These are phyloP conservation scores for Penicillium ucsense DNA, from an alignment of 495 filamentous ascomycete genomes.

Conservation along the genomic window DNA sequence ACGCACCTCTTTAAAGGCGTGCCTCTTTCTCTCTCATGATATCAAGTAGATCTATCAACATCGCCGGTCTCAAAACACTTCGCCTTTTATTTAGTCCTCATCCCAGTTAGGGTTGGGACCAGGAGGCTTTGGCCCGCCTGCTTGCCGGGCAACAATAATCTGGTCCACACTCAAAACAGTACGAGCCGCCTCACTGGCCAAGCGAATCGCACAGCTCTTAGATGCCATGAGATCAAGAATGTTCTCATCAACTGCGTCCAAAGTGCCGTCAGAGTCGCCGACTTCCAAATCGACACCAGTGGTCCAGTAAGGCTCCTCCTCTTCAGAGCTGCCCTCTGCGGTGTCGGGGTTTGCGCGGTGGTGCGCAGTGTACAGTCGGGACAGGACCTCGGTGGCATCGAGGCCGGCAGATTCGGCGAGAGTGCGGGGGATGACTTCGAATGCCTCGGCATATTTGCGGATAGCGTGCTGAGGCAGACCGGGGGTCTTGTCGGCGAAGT, in stretches of 20 bases:
- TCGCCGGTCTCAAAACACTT: slow-evolving; percentile 11
- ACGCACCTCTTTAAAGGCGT: slow-evolving; percentile 8
- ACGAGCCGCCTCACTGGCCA: slow-evolving; percentile 88
- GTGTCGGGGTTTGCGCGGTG: slow-evolving; percentile 40
- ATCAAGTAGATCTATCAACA: slow-evolving; percentile 23
- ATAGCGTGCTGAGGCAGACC: slow-evolving; percentile 92
- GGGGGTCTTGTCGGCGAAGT: slow-evolving; percentile 80
- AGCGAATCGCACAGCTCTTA: slow-evolving; percentile 93
- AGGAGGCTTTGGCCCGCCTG: slow-evolving; percentile 93
- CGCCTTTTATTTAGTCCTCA: slow-evolving; percentile 57
- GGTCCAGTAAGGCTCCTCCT: slow-evolving; percentile 70
- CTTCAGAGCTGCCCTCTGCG: slow-evolving; percentile 32
- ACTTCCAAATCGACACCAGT: slow-evolving; percentile 92
- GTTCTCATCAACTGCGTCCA: slow-evolving; percentile 81
- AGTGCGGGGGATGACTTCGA: slow-evolving; percentile 90
- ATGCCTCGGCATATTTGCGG: slow-evolving; percentile 94
- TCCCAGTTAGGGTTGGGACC: slow-evolving; percentile 97
- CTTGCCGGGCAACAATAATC: slow-evolving; percentile 96
- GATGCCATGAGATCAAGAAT: slow-evolving; percentile 86
- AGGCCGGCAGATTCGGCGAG: slow-evolving; percentile 90
- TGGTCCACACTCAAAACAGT: slow-evolving; percentile 97
- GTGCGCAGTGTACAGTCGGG: slow-evolving; percentile 85
- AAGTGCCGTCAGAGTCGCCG: slow-evolving; percentile 63
- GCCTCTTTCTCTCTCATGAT: slow-evolving; percentile 14
- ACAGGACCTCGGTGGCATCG: slow-evolving; percentile 91